Base-by-base conservation (phyloP, 495 filamentous ascomycete species). In the Neurospora sp. region DNA sequence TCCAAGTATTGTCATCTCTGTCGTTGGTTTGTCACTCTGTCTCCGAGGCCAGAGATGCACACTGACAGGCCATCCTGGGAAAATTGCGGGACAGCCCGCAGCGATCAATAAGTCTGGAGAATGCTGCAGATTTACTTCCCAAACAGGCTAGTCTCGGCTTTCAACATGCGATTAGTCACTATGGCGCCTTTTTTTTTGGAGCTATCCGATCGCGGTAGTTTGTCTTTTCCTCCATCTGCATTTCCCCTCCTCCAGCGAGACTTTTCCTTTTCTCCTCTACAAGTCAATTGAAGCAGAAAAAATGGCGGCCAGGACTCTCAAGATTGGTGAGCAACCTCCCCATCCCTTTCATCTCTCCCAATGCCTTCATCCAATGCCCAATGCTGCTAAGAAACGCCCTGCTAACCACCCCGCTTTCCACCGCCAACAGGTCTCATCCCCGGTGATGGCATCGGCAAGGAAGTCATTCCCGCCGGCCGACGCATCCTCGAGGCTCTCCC, bases 391-490 rank as follows among this genome's bases (percentile, higher is more conserved):
- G 27, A 35, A 61, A 35, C 22, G 27, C 53, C 6, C 53, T 61
- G 53, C 53, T 61, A 61, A 61, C 22, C 53, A 61, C 53, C 53
- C 53, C 53, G 53, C 65, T 35, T 68, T 70, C 68, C n/a, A 20
- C 77, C 68, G 38, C 31, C 48, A 3, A 53, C 76, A 96, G 94
- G 94, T 79, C 91, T 99, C 80, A 97, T 98, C 78, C 93, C 96
- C 81, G 96, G 96, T 81, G 96, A 99, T 85, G 96, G 96, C 82
- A 99, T 99, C 83, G 96, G 96, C 81, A 93, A 92, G 79, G 96
- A 99, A 84, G 96, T 99, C 81, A 97, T 99, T 83, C 96, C 96
- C 75, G 94, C 96, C 70, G 96, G 95, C 72, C 92, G 94, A 71
- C 89, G 89, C 68, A 85, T 98, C 76, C 91, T 99, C 77, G 94